These are phyloP conservation scores for Pseudisothecium myosuroides DNA, from an alignment of 225 moss, liverwort and hornwort genomes.

Conservation along the genomic window DNA sequence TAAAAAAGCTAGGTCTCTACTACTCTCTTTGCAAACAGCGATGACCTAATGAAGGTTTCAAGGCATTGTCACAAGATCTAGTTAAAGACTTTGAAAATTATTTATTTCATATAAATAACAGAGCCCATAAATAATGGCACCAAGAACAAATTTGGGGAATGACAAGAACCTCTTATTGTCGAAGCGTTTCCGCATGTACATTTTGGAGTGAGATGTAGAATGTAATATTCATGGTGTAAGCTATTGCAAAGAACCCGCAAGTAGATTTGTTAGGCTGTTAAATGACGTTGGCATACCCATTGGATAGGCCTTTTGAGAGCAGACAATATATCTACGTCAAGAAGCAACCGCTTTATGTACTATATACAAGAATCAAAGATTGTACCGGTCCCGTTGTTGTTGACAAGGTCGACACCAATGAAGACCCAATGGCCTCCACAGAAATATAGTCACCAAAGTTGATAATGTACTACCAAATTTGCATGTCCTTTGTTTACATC, in stretches of 20 bases:
- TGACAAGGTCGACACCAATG: fast-evolving
- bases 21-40: background rate
- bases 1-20: background rate
- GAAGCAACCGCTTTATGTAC: fast-evolving
- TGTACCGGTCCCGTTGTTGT: fast-evolving
- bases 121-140: background rate
- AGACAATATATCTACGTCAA: background rate
- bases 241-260: background rate
- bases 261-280: background rate
- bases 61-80: fast-evolving
- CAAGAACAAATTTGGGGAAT: background rate
- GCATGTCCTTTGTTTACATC: fast-evolving
- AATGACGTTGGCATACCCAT: fast-evolving
- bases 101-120: too few species aligned
- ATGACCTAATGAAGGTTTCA: fast-evolving
- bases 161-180: background rate
- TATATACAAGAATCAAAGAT: background rate
- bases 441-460: background rate
- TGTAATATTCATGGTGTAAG: fast-evolving
- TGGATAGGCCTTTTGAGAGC: background rate
- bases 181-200: fast-evolving
- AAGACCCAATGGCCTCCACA: fast-evolving
- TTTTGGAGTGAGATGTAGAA: background rate
- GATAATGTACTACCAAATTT: background rate
- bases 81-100: background rate